Base-by-base conservation (phyloP, 805 yeast species). In the Millerozyma miso region DNA sequence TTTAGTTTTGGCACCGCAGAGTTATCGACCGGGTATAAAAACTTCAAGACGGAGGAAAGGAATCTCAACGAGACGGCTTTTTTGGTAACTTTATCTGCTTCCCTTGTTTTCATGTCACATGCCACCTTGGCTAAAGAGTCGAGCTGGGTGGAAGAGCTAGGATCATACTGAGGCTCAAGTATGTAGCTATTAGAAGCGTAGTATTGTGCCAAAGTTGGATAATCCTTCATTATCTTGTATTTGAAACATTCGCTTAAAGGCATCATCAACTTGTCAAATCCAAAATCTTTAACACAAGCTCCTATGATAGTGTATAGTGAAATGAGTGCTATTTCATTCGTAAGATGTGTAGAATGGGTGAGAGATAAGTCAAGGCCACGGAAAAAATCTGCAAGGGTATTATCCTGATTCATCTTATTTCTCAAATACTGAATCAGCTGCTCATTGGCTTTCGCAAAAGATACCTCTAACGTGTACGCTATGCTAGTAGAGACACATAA, bases 1-100 rank as follows among this genome's bases (percentile, higher is more conserved):
- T 74, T 55, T 33, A 82, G 65, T 0, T 93, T 83, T 2, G 98
- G 98, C 4, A 95, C 84, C 0, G 95, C 84, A 36, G 84, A 78
- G 48, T 80, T 77, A 37, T 71, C 61, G 3, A 80, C 72, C 12
- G 85, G 79, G 59, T 76, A 90, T 3, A 79, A 74, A 54, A 90
- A 84, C 36, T 81, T 76, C 41, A 89, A 74, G 19, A 67, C 69
- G 31, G 77, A 74, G 5, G 75, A 67, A 12, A 77, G 72, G 55
- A 78, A 85, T 44, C 69, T 71, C 18, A 85, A 62, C 4, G 65
- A 44, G 2, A 71, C 76, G 13, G 46, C 26, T 18, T 19, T 31
- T 3, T 36, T 35, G 17, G 35, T 26, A 15, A 19, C 23, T 12
- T 19, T 35, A 23, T 13, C 17, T n/a, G 34, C 7, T 15, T 32